A percentile compares a stretch with the other conserved stretches of the same genome.
Conservation (phyloP, 352 stramenopile genomes). For the Albugo laibachii region DNA sequence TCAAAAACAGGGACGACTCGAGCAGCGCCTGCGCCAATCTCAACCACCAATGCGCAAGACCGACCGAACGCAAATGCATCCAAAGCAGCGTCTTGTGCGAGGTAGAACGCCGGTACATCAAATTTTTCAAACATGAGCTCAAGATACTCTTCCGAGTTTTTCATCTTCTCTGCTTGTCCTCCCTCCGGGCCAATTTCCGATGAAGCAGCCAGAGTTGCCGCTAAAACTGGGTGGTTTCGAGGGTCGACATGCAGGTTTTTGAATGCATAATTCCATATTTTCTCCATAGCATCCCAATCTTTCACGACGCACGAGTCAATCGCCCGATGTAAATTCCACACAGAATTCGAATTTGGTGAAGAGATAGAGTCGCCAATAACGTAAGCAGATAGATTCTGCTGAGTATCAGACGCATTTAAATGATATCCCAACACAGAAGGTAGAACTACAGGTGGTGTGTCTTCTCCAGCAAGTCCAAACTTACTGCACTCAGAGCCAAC, state of each 20-base stretch:
- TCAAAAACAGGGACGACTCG: constrained; percentile 82
- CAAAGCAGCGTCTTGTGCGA: constrained; percentile 78
- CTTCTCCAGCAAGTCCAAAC: constrained; percentile 90
- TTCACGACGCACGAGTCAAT: constrained; percentile 33
- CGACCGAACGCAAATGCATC: constrained; percentile 82
- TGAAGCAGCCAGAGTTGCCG: constrained; percentile 19
- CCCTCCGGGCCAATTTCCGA: no score
- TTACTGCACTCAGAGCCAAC: constrained; percentile 81
- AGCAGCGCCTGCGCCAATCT: constrained; percentile 72
- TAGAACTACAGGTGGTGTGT: constrained; percentile 81
- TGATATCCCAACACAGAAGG: constrained; percentile 36
- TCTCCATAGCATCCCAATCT: constrained; percentile 76
- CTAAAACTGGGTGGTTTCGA: constrained; percentile 56
- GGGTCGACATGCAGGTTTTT: constrained; percentile 40
- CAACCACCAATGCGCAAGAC: constrained; percentile 69
- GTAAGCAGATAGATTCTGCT: constrained; percentile 6
- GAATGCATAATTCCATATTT: constrained; percentile 65
- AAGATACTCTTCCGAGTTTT: constrained; percentile 62
- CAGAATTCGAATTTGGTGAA: no score
- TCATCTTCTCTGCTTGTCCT: neutral
- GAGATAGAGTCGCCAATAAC: constrained; percentile 35
- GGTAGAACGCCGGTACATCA: constrained; percentile 74
- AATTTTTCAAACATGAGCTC: constrained; percentile 90
- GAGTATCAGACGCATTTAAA: constrained; percentile 3
- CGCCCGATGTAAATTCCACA: constrained; percentile 9